Evolutionary conservation across 148 eudicot species (phyloP), one percentile per base, ranked within the genome.

Genomic region (Pouteria glomerata): DNA sequence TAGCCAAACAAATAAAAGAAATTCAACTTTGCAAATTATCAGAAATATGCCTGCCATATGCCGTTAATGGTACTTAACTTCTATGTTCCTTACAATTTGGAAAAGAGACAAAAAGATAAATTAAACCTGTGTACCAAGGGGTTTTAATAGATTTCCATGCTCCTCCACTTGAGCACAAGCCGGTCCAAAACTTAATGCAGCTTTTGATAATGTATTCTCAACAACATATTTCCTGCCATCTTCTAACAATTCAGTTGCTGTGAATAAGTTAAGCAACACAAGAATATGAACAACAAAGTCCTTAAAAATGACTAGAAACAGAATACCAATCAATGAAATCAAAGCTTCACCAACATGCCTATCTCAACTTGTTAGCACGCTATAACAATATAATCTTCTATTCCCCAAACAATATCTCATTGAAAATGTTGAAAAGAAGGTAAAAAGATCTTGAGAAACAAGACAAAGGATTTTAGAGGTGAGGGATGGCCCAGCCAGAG

Each of bases 391-490:
- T 90, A 90, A 29, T 93, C 96, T 81, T 90, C 96, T 58, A 90
- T 89, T n/a, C 96, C 96, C 69, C 96, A 93, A 33, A 90, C 96
- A 75, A 90, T 83, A 59, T 90, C 96, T 77, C 93, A 84, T 88
- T 90, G 96, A 77, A 84, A 90, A 83, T 90, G 93, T 93, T 90
- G 88, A 66, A 74, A 73, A 41, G 37, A 4, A 52, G 63, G 69
- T 44, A 66, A 15, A 44, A 55, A 21, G 31, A 57, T 68, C 11
- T 13, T 39, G 55, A 48, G 19, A 55, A 69, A 19, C 51, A 34
- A 29, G 8, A 52, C 35, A 52, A 31, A 29, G 41, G 31, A 27
- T 68, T 6, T 57, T 3, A 16, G 53, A 12, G 19, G 2, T 48
- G 13, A 48, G 0, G 13, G 53, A 48, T 5, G 10, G 53, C 53